Evolutionary conservation across 371 early-diverging fungal species (phyloP), one percentile per base, ranked within the genome.

Genomic region (Mortierella sp.): DNA sequence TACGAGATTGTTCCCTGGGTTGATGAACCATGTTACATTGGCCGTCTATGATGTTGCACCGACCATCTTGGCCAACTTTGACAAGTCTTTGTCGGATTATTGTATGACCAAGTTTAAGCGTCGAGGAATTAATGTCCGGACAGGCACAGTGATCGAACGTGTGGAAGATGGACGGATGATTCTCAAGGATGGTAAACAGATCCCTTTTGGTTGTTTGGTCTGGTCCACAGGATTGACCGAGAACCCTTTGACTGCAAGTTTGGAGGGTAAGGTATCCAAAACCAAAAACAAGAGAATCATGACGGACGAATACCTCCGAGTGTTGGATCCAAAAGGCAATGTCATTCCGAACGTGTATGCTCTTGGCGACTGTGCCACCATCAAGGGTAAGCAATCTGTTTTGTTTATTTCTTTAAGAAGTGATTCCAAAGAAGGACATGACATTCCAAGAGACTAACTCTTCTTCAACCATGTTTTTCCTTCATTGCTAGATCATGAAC

Each of bases 281-380:
- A 62, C 61, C 6, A 83, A 75, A 50, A 80, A 67, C 1, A 81
- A 62, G 65, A 83, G 92, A 26, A 74, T 94, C n/a, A 45, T 89
- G 45, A 92, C 91, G 1, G 92, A 95, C 81, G 74, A 70, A 15
- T 81, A 84, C 26, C 74, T 93, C 65, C 84, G 90, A 11, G 90
- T 94, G 1, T 69, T 92, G 74, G 85, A 86, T n/a, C 61, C 82
- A 5, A 87, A 89, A 16, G 80, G 64, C 6, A 65, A 81, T 43
- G 28, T 76, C 43, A 65, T 70, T 28, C 66, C 72, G 21, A 65
- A 72, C 55, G 85, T 86, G 1, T 93, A 89, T 79, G 94, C 94
- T 0, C 75, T 95, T 28, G 95, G 95, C 15, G 95, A 95, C 75
- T 95, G 95, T 64, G 93, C 93, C 3, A 87, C 90, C 4, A 88